Base-by-base conservation (phyloP, 1,139 yeast species). In the Saccharomyces hybrid region DNA sequence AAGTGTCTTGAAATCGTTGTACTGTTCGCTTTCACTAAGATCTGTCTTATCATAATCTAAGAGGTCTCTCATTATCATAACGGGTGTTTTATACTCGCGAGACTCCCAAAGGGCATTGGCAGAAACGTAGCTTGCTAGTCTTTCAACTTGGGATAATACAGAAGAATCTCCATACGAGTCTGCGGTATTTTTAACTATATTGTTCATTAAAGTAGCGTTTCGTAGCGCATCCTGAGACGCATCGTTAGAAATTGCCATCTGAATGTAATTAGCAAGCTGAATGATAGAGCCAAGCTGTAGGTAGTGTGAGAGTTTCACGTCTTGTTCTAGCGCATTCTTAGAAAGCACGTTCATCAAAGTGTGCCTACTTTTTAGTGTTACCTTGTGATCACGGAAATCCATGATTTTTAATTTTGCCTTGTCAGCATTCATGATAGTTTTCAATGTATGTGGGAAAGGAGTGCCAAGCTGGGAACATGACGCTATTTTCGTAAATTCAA, bases 151-250 rank as follows among this genome's bases (percentile, higher is more conserved):
- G 1, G n/a, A 19, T 38, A 9, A 19, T 38, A 38, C 24, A 16
- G 44, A 16, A 19, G 44, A 19, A 4, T 38, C 44, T 19, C 26
- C 32, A n/a, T 46, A 31, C 14, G 32, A 19, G 7, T 47, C 9
- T 3, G 42, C 32, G 2, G 21, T 49, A 4, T 28, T 14, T 12
- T 54, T 21, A 0, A 56, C 26, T 12, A 57, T n/a, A 34, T 55
- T 50, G 3, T 59, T 60, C 38, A 64, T n/a, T 14, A 57, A 11
- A 31, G 62, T 58, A 1, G 64, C 57, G 24, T 53, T 57, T 28
- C 62, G 58, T 11, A 66, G 53, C 14, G 67, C 63, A 49, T 63
- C 67, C 51, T 66, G 68, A n/a, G 61, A 52, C 27, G 55, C 48
- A 11, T 52, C 46, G 19, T 52, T 51, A 16, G 60, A 55, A 31